A percentile compares a stretch with the other conserved stretches of the same genome.
Evolutionary conservation across 768 basidiomycete genomes (phyloP).

Genomic region (Flagelloscypha sp.): DNA sequence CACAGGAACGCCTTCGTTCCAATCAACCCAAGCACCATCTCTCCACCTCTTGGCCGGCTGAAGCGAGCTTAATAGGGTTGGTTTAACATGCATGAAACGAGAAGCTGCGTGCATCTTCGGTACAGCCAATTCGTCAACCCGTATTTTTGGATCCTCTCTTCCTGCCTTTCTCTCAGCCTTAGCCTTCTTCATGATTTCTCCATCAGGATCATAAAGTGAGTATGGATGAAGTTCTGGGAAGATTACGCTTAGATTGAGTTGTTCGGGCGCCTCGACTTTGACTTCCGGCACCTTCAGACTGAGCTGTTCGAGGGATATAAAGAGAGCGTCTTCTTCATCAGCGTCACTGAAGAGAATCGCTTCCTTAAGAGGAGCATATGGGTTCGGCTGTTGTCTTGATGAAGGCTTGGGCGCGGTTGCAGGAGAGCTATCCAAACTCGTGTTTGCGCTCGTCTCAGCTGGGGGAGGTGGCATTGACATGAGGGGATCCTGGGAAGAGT

Average conservation of each 20-base stretch:
- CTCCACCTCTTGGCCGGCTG: conserved; percentile 73
- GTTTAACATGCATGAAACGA: conserved; percentile 72
- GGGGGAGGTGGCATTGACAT: conserved; percentile 33
- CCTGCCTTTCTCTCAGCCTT: conserved; percentile 49
- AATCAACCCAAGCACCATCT: conserved; percentile 52
- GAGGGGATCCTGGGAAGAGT: conserved; percentile 49
- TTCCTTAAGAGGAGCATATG: conserved; percentile 53
- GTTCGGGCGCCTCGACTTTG: conserved; percentile 18
- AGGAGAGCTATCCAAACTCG: conserved; percentile 13
- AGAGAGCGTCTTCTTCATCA: conserved; percentile 41
- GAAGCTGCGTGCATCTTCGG: conserved; percentile 70
- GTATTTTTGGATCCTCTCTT: conserved; percentile 63
- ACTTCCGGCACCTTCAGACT: conserved; percentile 16
- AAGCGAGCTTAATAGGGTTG: conserved; percentile 77
- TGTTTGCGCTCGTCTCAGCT: too few relatives aligned
- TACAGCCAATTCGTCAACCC: conserved; percentile 72
- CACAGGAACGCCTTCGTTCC: conserved; percentile 48
- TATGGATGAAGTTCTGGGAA: conserved; percentile 79
- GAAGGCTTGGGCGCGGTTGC: conserved; percentile 27
- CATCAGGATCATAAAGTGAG: conserved; percentile 40
- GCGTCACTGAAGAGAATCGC: conserved; percentile 54
- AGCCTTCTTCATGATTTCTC: conserved; percentile 42
- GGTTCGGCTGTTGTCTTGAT: conserved; percentile 30
- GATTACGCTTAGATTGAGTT: conserved; percentile 42
- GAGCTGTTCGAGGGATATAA: conserved; percentile 31